These are phyloP conservation scores for Hansenula anomala DNA, from an alignment of 1,139 yeast genomes.

Conservation along the genomic window DNA sequence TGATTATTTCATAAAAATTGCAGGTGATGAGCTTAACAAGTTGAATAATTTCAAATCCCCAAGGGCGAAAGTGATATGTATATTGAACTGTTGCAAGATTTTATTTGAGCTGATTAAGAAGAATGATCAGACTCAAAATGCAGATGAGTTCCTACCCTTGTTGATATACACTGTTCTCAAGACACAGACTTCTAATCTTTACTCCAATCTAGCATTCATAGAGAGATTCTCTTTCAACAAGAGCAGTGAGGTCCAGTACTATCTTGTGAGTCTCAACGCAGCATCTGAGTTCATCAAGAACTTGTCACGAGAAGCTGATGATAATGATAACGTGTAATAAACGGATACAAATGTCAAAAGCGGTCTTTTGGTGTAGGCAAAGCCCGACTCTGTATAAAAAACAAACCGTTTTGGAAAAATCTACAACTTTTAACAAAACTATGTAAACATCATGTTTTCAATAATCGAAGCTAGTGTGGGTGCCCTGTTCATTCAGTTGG, in stretches of 20 bases:
- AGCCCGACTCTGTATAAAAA: too few relatives aligned
- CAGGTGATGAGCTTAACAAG: slow-evolving; percentile 67
- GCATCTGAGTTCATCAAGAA: slow-evolving; percentile 20
- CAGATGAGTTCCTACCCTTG: slow-evolving; percentile 88
- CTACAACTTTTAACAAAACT: too few relatives aligned
- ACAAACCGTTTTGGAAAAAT: too few relatives aligned
- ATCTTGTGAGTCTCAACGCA: slow-evolving; percentile 20
- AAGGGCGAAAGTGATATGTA: slow-evolving; percentile 87
- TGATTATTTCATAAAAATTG: slow-evolving; percentile 61
- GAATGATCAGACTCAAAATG: slow-evolving; percentile 63
- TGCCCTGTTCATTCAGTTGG: slow-evolving; percentile 37
- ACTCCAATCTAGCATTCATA: slow-evolving; percentile 78
- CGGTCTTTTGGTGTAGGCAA: too few relatives aligned
- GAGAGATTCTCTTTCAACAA: slow-evolving; percentile 51
- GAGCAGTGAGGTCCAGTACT: slow-evolving; percentile 21
- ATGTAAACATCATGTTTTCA: slow-evolving; percentile 34
- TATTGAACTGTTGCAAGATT: slow-evolving; percentile 87
- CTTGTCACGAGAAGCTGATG: slow-evolving; percentile 3
- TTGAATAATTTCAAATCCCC: slow-evolving; percentile 88
- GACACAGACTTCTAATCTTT: slow-evolving; percentile 57
- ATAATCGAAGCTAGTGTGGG: slow-evolving; percentile 39
- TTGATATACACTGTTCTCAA: slow-evolving; percentile 74
- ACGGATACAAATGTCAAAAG: too few relatives aligned
- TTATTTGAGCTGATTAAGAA: slow-evolving; percentile 82
- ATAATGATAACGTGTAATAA: too few relatives aligned